Base-by-base conservation (phyloP, 495 filamentous ascomycete genomes). In the Corynascus novoguineensis region DNA sequence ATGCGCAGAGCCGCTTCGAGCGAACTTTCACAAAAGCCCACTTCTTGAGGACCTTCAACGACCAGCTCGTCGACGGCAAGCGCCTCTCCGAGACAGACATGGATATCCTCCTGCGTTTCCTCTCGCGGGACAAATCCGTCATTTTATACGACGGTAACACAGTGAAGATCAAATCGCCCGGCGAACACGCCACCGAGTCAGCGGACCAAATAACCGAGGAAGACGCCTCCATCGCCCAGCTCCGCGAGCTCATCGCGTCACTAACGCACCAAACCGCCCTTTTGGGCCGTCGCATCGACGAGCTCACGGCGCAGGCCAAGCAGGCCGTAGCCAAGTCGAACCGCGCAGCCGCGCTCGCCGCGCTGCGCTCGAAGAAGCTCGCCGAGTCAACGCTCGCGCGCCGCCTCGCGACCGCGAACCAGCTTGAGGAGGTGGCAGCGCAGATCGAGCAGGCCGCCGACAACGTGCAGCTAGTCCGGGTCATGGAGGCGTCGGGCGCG, bases 371-470 rank as follows among this genome's bases (percentile, higher is more conserved):
- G 0, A 96, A 88, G 71, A 97, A 93, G 66, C 73, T 86, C 4
- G 83, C 83, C 24, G 90, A 95, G 65, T 74, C 79, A 8, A 86
- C 81, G 32, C 77, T 97, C 0, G 73, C 78, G 17, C 79, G 83
- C 48, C 84, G 90, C 3, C 77, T 83, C 22, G 83, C 83, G 10
- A 87, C 85, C 0, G 77, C 93, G 1, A 71, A 71, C n/a, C 90
- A 96, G 69, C 75, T 97, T 0, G 90, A 97, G 69, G 84, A 88
- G 44, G 84, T 96, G 0, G 86, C 86, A 51, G 67, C 73, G 9
- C 86, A 85, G 63, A 90, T 98, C 52, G 85, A 96, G 69, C 85
- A 91, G 69, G 95, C 93, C 1, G 78, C 82, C 2, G 87, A 88
- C 63, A 89, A 96, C 49, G 81, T 95, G 17, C 84, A 88, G 53